These are phyloP conservation scores for Salix brachista DNA, from an alignment of 345 rosid species.

Conservation along the genomic window DNA sequence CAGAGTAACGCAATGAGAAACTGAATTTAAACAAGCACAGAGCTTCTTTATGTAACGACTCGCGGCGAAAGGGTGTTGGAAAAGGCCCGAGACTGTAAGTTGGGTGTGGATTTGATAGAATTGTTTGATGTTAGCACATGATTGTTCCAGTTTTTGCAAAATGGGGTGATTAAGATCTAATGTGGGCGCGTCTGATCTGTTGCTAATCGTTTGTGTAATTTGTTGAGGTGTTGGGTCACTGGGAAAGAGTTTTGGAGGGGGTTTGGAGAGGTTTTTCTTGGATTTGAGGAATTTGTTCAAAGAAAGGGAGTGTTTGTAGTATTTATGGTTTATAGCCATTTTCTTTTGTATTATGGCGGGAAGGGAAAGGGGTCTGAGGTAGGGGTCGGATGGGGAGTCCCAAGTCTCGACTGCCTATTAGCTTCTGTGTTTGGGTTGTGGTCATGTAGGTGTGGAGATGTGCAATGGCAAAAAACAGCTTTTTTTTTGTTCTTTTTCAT, in stretches of 20 bases:
- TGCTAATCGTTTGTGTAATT: background rate
- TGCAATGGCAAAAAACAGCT: too few species aligned
- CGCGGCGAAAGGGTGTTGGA: constrained; percentile 46
- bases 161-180: constrained; percentile 35
- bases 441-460: too few species aligned
- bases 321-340: constrained; percentile 17
- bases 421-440: too few species aligned
- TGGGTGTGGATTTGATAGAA: constrained; percentile 49
- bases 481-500: too few species aligned
- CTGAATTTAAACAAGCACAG: constrained; percentile 34
- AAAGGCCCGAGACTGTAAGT: constrained; percentile 36
- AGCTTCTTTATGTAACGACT: constrained; percentile 55
- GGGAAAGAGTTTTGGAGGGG: constrained; percentile 46
- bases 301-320: constrained; percentile 19
- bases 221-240: constrained; percentile 19
- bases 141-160: constrained; percentile 35
- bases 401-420: too few species aligned
- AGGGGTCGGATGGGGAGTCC: too few species aligned
- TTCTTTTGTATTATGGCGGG: constrained; percentile 2
- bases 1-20: constrained; percentile 39
- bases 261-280: constrained; percentile 39
- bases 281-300: constrained; percentile 42
- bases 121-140: constrained; percentile 28
- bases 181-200: background rate
- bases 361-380: background rate